Evolutionary conservation across 768 basidiomycete species (phyloP), one percentile per base, ranked within the genome.

Genomic region (Pisolithus marmoratus): DNA sequence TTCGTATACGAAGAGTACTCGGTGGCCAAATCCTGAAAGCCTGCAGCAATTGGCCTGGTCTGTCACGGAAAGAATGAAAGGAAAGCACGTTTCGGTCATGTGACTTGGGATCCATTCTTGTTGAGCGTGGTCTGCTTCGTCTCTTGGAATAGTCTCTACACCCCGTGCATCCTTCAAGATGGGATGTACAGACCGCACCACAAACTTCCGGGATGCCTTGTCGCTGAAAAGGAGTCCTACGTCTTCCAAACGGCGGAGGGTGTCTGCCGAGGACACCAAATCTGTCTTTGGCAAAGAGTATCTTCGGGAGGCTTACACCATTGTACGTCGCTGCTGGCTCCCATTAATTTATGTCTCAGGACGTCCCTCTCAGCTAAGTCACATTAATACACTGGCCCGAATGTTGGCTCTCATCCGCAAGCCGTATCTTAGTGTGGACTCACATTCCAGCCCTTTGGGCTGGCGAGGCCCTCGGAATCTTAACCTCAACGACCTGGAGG

Each of bases 341-440:
- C 19, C 29, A 26, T 15, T 8, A 36, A 34, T 38, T 38, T 9
- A 22, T 23, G 26, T 26, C 52, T 55, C 44, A 55, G 24, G 5
- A 36, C 38, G 24, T 42, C 46, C 9, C 53, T 34, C 34, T 20
- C 52, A 93, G 90, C 70, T 93, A 24, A 82, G 80, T 56, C 87
- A 90, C 57, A 85, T 91, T 50, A 77, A 72, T 54, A 82, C 82
- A 5, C 70, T 93, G 52, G 79, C 78, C 24, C 79, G 78, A 43
- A 85, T 94, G 79, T 78, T 98, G 40, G 65, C 75, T 31, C 76
- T 78, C 51, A 82, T 97, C 53, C 84, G 94, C 14, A 84, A 85
- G 50, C 83, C 94, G 26, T 99, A 99, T 73, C 76, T 98, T 60
- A 89, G 85, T 61, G 74, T 92, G 54, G 82, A 89, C 68, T 67